These are phyloP conservation scores for Fusarium pininemorale DNA, from an alignment of 2,329 filamentous ascomycete species.

Conservation along the genomic window DNA sequence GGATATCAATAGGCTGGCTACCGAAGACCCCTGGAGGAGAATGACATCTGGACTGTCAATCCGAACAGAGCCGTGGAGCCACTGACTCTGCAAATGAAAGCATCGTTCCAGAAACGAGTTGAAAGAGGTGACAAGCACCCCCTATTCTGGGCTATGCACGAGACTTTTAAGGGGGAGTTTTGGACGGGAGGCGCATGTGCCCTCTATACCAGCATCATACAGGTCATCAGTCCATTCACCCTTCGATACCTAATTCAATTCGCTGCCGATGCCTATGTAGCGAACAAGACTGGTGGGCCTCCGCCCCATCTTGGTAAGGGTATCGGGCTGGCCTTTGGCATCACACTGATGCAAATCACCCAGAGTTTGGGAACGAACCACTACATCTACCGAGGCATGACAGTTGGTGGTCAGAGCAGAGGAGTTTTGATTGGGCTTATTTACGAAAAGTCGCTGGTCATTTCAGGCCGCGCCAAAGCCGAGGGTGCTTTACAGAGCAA, in stretches of 20 bases:
- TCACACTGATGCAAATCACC: slow-evolving; percentile 84
- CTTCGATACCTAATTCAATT: slow-evolving; percentile 89
- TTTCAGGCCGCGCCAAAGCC: slow-evolving; percentile 88
- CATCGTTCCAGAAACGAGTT: slow-evolving; percentile 74
- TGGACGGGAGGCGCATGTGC: slow-evolving; percentile 83
- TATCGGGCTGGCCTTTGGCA: slow-evolving; percentile 83
- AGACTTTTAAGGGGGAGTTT: slow-evolving; percentile 87
- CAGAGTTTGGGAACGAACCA: slow-evolving; percentile 87
- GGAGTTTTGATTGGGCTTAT: slow-evolving; percentile 86
- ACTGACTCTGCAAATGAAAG: slow-evolving; percentile 72
- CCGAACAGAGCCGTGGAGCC: slow-evolving; percentile 77
- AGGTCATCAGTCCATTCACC: slow-evolving; percentile 86
- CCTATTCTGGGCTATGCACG: slow-evolving; percentile 82
- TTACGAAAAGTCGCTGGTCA: slow-evolving; percentile 90
- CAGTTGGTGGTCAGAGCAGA: slow-evolving; percentile 85
- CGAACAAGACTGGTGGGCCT: slow-evolving; percentile 59
- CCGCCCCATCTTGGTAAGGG: slow-evolving; percentile 77
- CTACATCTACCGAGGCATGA: slow-evolving; percentile 92
- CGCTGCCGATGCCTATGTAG: slow-evolving; percentile 79
- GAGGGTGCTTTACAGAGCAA: slow-evolving; percentile 65
- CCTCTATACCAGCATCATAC: slow-evolving; percentile 75
- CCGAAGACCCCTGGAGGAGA: slow-evolving; percentile 80
- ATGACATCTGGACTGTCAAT: slow-evolving; percentile 91
- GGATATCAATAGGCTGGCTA: slow-evolving; percentile 73
- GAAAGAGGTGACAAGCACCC: slow-evolving; percentile 76